These are phyloP conservation scores for Saksenaea oblongispora DNA, from an alignment of 371 early-diverging fungal species.

Conservation along the genomic window DNA sequence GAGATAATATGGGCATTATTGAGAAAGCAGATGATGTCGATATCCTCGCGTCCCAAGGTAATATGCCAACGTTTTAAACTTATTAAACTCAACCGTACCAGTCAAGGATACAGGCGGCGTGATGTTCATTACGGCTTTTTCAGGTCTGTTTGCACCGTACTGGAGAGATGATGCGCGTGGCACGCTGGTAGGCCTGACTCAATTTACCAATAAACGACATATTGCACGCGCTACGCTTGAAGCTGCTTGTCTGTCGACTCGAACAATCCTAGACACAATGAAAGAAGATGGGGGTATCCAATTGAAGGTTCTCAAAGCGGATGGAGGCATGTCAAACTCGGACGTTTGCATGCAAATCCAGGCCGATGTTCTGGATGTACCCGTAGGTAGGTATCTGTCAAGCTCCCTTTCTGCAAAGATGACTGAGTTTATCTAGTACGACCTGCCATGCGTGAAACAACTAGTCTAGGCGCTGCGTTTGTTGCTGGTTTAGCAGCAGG, in stretches of 20 bases:
- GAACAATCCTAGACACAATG: slow-evolving; percentile 90
- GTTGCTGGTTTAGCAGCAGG: slow-evolving; percentile 89
- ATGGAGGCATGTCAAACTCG: slow-evolving; percentile 93
- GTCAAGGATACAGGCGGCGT: slow-evolving; percentile 86
- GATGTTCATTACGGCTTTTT: slow-evolving; percentile 94
- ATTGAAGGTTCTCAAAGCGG: slow-evolving; percentile 77
- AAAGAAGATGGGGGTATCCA: slow-evolving; percentile 63
- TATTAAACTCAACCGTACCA: neutral
- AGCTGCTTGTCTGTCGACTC: slow-evolving; percentile 88
- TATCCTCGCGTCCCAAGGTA: slow-evolving; percentile 30
- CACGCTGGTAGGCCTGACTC: slow-evolving; percentile 86
- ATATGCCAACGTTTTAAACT: neutral
- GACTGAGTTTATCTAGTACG: slow-evolving; percentile 56
- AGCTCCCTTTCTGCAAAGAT: neutral
- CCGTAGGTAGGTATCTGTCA: slow-evolving; percentile 21
- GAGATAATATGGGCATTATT: slow-evolving; percentile 86
- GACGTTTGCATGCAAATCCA: slow-evolving; percentile 92
- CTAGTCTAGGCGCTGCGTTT: slow-evolving; percentile 92
- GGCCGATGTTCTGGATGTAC: slow-evolving; percentile 83
- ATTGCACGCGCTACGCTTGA: slow-evolving; percentile 89
- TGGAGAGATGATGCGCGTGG: slow-evolving; percentile 95
- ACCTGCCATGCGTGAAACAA: slow-evolving; percentile 90
- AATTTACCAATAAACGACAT: slow-evolving; percentile 84
- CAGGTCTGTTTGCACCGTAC: slow-evolving; percentile 94
- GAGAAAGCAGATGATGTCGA: slow-evolving; percentile 72